These are phyloP conservation scores for Prunella vulgaris DNA, from an alignment of 257 asterid species.

Conservation along the genomic window DNA sequence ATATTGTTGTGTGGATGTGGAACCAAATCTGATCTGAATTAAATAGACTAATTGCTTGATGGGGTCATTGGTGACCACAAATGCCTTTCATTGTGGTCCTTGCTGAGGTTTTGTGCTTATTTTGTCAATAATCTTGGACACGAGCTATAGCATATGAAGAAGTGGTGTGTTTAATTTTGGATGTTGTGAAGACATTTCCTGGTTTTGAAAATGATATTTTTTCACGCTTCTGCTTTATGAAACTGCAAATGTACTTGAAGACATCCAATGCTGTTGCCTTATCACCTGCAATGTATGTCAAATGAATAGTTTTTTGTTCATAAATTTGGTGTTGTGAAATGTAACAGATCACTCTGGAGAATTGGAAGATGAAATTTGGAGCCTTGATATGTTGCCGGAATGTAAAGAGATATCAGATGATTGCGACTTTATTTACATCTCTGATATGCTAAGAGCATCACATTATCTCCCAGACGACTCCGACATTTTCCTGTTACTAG, in stretches of 20 bases:
- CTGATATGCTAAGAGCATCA: slow-evolving; percentile 61
- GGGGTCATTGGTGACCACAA: slow-evolving; percentile 28
- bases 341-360: slow-evolving; percentile 50
- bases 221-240: slow-evolving; percentile 15
- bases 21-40: slow-evolving; percentile 32
- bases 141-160: slow-evolving; percentile 13
- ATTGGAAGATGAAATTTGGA: slow-evolving; percentile 61
- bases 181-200: slow-evolving; percentile 30
- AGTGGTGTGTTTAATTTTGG: slow-evolving; percentile 15
- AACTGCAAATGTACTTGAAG: slow-evolving; percentile 10
- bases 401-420: slow-evolving; percentile 34
- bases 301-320: background rate
- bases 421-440: slow-evolving; percentile 51
- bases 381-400: slow-evolving; percentile 34
- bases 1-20: slow-evolving; percentile 26
- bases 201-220: slow-evolving; percentile 24
- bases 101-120: slow-evolving; percentile 19
- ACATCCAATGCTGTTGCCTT: slow-evolving; percentile 12
- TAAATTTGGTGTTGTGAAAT: slow-evolving; percentile 2
- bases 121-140: slow-evolving; percentile 13
- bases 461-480: slow-evolving; percentile 50
- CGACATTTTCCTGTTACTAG: slow-evolving; percentile 54
- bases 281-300: slow-evolving; percentile 1
- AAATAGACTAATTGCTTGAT: slow-evolving; percentile 23
- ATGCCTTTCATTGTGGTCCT: slow-evolving; percentile 38